phyloP scores from a whole-genome alignment of 345 rosid genomes.

The Salix exigua region DNA sequence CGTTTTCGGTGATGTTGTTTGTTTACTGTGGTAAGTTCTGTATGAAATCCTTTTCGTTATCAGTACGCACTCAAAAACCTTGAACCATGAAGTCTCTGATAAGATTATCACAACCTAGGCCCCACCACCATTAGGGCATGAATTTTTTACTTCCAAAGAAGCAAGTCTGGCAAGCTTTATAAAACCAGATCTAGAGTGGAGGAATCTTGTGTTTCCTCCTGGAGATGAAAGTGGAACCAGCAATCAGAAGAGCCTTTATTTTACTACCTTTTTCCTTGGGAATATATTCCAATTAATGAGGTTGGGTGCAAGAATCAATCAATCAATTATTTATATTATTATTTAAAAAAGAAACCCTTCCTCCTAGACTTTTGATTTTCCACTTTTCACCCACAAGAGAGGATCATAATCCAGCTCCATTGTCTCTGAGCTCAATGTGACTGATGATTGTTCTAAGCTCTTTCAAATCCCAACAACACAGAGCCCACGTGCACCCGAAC shows the following conservation, averaged over 20 bases:
- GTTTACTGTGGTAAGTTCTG: not conserved
- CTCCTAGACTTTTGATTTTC: not conserved
- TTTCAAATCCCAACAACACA: slow-evolving; percentile 17
- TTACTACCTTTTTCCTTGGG: not conserved
- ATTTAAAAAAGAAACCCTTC: not conserved
- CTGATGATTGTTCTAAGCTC: not conserved
- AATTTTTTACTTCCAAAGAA: not conserved
- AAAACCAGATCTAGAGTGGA: not conserved
- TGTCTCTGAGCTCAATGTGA: not conserved
- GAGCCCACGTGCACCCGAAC: slow-evolving; percentile 31
- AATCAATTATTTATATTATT: too few species aligned
- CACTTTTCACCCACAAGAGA: not conserved
- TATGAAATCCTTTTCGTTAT: not conserved
- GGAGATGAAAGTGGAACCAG: not conserved
- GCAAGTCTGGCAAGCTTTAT: not conserved
- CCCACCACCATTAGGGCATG: not conserved
- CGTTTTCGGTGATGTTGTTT: not conserved
- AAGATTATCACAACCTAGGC: not conserved
- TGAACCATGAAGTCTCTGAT: not conserved
- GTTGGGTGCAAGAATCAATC: not conserved
- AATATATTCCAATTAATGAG: not conserved
- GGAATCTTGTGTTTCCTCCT: not conserved
- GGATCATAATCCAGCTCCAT: not conserved
- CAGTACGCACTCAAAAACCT: not conserved
- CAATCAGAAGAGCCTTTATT: not conserved